Percentiles rank a stretch among this genome's conserved stretches.
Evolutionary conservation across 257 asterid genomes (phyloP).

Genomic region (Ehretia macrophylla): DNA sequence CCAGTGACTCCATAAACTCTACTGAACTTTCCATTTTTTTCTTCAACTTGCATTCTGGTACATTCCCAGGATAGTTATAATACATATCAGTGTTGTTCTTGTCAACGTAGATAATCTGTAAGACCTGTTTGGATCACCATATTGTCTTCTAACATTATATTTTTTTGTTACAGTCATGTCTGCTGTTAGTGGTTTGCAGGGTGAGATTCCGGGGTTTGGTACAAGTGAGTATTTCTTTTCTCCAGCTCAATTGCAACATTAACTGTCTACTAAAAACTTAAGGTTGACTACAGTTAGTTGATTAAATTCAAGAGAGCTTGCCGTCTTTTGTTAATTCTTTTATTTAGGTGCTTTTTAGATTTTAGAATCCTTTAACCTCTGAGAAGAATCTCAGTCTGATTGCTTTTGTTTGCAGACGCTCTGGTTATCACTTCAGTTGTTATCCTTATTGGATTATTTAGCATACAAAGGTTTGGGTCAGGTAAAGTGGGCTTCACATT

Average conservation of each 20-base stretch:
- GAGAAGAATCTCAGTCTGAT: too few species aligned
- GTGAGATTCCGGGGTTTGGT: conserved; percentile 75
- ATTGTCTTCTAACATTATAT: conserved; percentile 17
- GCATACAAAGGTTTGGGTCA: conserved; percentile 87
- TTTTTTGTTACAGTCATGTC: conserved; percentile 73
- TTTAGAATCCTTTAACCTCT: too few species aligned
- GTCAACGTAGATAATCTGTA: neutral
- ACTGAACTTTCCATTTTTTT: too few species aligned
- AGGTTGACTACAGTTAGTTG: too few species aligned
- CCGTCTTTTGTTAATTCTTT: too few species aligned
- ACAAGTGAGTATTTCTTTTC: conserved; percentile 28
- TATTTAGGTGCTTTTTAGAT: too few species aligned
- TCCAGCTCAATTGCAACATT: neutral
- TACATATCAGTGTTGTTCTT: too few species aligned
- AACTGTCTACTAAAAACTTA: neutral
- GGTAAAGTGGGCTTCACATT: conserved; percentile 81
- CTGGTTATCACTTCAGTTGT: conserved; percentile 75
- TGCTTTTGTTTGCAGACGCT: conserved; percentile 51
- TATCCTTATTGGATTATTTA: conserved; percentile 74
- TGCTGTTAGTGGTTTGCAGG: conserved; percentile 92
- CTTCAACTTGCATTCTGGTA: too few species aligned
- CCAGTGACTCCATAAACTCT: too few species aligned
- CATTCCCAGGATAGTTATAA: too few species aligned
- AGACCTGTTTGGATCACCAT: neutral
- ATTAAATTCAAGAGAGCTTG: too few species aligned